Percentiles rank a stretch among this genome's conserved stretches.
These are phyloP conservation scores for Termitomyces sp. DNA, from an alignment of 768 basidiomycete genomes.

Conservation along the genomic window DNA sequence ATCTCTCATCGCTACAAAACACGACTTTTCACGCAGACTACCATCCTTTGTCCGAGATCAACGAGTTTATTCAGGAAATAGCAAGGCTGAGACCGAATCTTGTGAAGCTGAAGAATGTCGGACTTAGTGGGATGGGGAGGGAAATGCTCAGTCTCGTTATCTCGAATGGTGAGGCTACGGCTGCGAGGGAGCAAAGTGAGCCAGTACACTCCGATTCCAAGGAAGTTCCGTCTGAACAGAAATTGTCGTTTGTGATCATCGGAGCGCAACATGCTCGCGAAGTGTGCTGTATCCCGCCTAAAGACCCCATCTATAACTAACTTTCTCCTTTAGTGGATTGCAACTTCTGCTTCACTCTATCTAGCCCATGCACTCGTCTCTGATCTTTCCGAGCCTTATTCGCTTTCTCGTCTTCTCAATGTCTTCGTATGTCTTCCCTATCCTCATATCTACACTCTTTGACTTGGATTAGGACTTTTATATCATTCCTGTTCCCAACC, in stretches of 20 bases:
- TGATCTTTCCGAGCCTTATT: conserved; percentile 41
- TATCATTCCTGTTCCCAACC: conserved; percentile 65
- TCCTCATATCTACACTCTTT: background rate
- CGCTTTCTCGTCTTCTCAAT: conserved; percentile 48
- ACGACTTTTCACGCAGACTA: conserved; percentile 43
- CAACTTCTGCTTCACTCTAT: conserved; percentile 70
- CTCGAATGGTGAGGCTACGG: conserved; percentile 24
- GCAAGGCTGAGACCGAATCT: conserved; percentile 43
- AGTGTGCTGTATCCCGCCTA: conserved; percentile 33
- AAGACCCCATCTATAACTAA: conserved; percentile 7
- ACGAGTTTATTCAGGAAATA: conserved; percentile 49
- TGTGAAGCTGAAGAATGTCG: conserved; percentile 45
- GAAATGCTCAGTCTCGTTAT: conserved; percentile 57
- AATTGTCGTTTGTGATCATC: conserved; percentile 1
- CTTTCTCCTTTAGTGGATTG: conserved; percentile 61
- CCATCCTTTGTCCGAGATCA: conserved; percentile 54
- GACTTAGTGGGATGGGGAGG: conserved; percentile 55
- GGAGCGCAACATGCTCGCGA: conserved; percentile 72
- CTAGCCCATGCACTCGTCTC: conserved; percentile 67
- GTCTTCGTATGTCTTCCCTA: conserved; percentile 40
- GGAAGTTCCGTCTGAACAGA: conserved; percentile 3
- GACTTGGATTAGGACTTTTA: conserved; percentile 49
- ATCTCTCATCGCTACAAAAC: conserved; percentile 30
- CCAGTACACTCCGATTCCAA: background rate
- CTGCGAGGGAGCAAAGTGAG: conserved; percentile 7